Conservation (phyloP, 2,329 filamentous ascomycete genomes). For the Xylariaceae sp. region DNA sequence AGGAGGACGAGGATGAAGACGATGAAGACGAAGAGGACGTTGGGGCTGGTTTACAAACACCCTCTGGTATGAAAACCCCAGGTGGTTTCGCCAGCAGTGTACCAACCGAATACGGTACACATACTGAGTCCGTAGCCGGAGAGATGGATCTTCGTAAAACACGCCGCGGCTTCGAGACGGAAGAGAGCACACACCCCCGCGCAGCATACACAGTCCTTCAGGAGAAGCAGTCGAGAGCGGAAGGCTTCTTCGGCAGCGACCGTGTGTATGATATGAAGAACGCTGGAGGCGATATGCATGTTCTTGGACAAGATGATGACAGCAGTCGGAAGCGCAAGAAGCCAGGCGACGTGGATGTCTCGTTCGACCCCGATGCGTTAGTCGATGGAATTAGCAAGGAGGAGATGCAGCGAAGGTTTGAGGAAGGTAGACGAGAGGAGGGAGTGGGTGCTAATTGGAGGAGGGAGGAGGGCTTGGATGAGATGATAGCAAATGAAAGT, state of each 20-base stretch:
- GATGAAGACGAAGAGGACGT: conserved; percentile 68
- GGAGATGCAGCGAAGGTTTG: conserved; percentile 79
- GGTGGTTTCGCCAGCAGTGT: conserved; percentile 80
- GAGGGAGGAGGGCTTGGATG: conserved; percentile 85
- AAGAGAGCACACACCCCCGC: conserved; percentile 75
- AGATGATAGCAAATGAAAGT: conserved; percentile 95
- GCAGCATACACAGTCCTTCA: conserved; percentile 89
- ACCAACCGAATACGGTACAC: conserved; percentile 77
- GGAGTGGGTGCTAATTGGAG: conserved; percentile 72
- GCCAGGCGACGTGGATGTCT: conserved; percentile 92
- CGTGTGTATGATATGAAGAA: conserved; percentile 86
- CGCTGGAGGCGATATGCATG: conserved; percentile 60
- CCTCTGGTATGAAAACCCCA: conserved; percentile 79
- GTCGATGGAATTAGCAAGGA: conserved; percentile 81
- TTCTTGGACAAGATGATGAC: conserved; percentile 82
- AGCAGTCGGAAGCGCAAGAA: conserved; percentile 84
- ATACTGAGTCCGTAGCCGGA: conserved; percentile 74
- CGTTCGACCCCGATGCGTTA: conserved; percentile 84
- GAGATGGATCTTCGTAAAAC: conserved; percentile 93
- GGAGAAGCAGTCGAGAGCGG: conserved; percentile 81
- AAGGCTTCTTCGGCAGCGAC: conserved; percentile 96
- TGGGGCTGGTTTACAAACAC: conserved; percentile 72
- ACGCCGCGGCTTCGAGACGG: conserved; percentile 83
- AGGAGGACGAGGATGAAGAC: conserved; percentile 74
- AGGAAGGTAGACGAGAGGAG: conserved; percentile 71